These are phyloP conservation scores for Glaciozyma martinii DNA, from an alignment of 768 basidiomycete species.

Conservation along the genomic window DNA sequence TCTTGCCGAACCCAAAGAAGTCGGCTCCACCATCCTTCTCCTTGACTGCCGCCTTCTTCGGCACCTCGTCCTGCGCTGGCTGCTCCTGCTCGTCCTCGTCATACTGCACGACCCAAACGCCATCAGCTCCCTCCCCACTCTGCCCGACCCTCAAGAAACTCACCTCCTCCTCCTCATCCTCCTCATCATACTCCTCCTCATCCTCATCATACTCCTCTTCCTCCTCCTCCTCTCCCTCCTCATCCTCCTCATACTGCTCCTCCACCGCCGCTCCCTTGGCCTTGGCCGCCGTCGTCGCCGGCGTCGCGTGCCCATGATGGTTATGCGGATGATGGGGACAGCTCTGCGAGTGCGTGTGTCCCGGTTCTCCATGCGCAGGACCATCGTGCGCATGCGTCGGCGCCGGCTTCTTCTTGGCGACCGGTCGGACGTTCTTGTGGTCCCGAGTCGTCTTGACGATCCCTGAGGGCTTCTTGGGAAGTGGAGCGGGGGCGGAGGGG, in stretches of 20 bases:
- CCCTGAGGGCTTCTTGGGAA: constrained; percentile 33
- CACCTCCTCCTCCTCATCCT: constrained; percentile 42
- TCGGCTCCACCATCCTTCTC: constrained; percentile 27
- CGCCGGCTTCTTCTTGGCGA: constrained; percentile 18
- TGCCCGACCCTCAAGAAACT: constrained; percentile 47
- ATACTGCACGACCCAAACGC: constrained; percentile 41
- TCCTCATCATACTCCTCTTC: constrained; percentile 52
- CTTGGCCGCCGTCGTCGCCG: constrained; percentile 36
- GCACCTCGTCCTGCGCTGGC: constrained; percentile 2
- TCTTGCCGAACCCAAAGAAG: constrained; percentile 55
- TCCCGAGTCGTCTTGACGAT: constrained; percentile 26
- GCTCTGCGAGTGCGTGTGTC: constrained; percentile 30
- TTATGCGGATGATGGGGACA: constrained; percentile 35
- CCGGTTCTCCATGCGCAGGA: constrained; percentile 26
- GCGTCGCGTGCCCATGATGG: constrained; percentile 19
- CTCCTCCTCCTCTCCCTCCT: constrained; percentile 53
- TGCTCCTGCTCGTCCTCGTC: constrained; percentile 38
- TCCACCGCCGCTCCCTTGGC: constrained; percentile 40
- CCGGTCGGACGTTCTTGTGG: constrained; percentile 32
- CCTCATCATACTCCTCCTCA: constrained; percentile 43
- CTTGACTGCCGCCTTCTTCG: background rate
- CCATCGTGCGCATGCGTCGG: constrained; percentile 15
- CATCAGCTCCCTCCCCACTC: constrained; percentile 44
- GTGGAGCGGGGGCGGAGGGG: background rate
- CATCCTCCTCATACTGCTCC: constrained; percentile 38